Conservation (phyloP, 2,329 filamentous ascomycete genomes). For the Xylaria sp. region DNA sequence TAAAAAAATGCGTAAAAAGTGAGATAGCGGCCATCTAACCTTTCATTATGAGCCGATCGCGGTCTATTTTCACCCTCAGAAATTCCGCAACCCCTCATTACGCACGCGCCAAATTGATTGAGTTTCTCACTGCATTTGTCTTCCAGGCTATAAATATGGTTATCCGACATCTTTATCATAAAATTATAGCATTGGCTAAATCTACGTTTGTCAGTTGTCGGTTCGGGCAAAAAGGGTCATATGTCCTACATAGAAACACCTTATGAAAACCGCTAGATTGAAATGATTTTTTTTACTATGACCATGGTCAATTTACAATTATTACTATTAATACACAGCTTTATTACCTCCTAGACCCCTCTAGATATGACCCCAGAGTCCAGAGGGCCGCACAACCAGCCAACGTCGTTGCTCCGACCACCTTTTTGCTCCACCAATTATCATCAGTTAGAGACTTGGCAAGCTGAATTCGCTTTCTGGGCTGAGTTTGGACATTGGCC, state of each 20-base stretch:
- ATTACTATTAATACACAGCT: slow-evolving; percentile 5
- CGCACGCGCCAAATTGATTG: not conserved
- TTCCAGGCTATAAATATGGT: not conserved
- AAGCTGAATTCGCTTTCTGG: slow-evolving; percentile 55
- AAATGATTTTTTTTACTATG: not conserved
- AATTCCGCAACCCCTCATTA: not conserved
- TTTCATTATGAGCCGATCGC: not conserved
- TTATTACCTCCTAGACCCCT: slow-evolving; percentile 43
- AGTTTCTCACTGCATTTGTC: not conserved
- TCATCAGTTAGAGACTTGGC: slow-evolving; percentile 72
- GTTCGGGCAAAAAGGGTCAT: not conserved
- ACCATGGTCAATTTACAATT: not conserved
- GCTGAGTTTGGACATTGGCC: slow-evolving; percentile 34
- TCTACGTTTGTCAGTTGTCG: not conserved
- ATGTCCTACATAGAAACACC: no score
- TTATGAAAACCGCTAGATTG: not conserved
- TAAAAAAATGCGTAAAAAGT: not conserved
- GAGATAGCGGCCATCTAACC: not conserved
- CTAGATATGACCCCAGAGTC: slow-evolving; percentile 66
- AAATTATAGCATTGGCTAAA: not conserved
- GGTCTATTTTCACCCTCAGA: not conserved
- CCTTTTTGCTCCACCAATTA: slow-evolving; percentile 74
- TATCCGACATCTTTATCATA: not conserved
- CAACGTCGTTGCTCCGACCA: slow-evolving; percentile 69
- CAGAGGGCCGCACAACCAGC: slow-evolving; percentile 70